Conservation (phyloP, 2,329 filamentous ascomycete genomes). For the Aaosphaeria arxii region DNA sequence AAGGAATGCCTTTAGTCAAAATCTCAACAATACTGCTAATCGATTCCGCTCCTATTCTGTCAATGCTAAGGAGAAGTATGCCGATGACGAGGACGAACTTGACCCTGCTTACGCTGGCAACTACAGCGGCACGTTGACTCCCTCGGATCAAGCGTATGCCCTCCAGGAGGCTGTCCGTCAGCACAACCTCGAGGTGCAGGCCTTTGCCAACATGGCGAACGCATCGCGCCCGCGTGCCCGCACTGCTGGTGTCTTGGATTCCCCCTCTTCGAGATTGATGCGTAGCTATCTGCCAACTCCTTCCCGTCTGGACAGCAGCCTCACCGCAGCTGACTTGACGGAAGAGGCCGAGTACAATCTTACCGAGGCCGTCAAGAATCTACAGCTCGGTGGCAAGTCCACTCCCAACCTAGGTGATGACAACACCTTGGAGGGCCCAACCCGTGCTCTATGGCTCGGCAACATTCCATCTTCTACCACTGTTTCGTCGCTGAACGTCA, state of each 20-base stretch:
- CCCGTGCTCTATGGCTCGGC: constrained; percentile 91
- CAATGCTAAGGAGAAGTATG: constrained; percentile 97
- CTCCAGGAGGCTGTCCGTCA: constrained; percentile 75
- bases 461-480: constrained; percentile 97
- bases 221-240: constrained; percentile 81
- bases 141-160: constrained; percentile 57
- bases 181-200: constrained; percentile 91
- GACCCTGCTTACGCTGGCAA: constrained; percentile 56
- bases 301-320: constrained; percentile 70
- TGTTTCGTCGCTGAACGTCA: constrained; percentile 87
- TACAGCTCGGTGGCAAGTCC: constrained; percentile 68
- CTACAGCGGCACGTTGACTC: constrained; percentile 60
- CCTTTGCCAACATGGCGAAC: constrained; percentile 81
- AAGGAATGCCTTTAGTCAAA: constrained; percentile 51
- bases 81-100: constrained; percentile 74
- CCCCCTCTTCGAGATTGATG: constrained; percentile 62
- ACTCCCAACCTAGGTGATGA: constrained; percentile 70
- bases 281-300: constrained; percentile 74
- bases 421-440: constrained; percentile 80
- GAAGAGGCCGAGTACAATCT: constrained; percentile 79
- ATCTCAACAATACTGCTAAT: constrained; percentile 71
- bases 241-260: constrained; percentile 88
- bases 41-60: constrained; percentile 97
- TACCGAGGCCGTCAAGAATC: constrained; percentile 75
- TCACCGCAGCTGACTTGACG: constrained; percentile 71